Conservation (phyloP, 108 stramenopile species). For the Aurantiochytrium sp. region DNA sequence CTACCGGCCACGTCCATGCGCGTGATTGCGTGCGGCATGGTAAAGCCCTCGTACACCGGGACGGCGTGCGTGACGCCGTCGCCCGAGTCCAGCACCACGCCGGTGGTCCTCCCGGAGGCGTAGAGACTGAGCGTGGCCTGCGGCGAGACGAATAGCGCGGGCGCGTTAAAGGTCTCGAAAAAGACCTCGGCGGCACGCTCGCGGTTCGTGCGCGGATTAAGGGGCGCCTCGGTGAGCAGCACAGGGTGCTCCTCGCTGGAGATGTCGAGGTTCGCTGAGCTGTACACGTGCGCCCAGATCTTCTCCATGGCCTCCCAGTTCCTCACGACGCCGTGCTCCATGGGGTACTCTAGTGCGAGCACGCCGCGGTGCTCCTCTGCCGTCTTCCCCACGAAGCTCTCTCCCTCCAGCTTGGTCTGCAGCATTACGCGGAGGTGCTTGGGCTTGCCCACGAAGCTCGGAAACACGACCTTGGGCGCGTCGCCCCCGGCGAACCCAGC, state of each 20-base stretch:
- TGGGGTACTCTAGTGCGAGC: slow-evolving; percentile 79
- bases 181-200: slow-evolving; percentile 82
- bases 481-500: slow-evolving; percentile 95
- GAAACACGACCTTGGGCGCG: slow-evolving; percentile 76
- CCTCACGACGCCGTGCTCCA: slow-evolving; percentile 78
- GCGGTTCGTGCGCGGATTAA: slow-evolving; percentile 81
- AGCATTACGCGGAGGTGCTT: slow-evolving; percentile 68
- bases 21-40: slow-evolving; percentile 83
- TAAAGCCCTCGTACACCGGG: slow-evolving; percentile 95
- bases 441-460: slow-evolving; percentile 77
- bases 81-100: slow-evolving; percentile 93
- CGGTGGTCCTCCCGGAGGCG: slow-evolving; percentile 91
- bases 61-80: slow-evolving; percentile 92
- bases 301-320: slow-evolving; percentile 91
- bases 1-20: slow-evolving; percentile 86
- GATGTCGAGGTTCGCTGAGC: slow-evolving; percentile 66
- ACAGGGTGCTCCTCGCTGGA: slow-evolving; percentile 86
- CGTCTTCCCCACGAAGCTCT: slow-evolving; percentile 81
- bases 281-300: slow-evolving; percentile 81
- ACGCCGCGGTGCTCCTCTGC: slow-evolving; percentile 88
- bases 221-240: slow-evolving; percentile 87
- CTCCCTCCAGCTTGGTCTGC: slow-evolving; percentile 25
- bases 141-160: slow-evolving; percentile 77
- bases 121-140: slow-evolving; percentile 89
- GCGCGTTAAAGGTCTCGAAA: slow-evolving; percentile 86